Evolutionary conservation across 495 filamentous ascomycete genomes (phyloP).

Genomic region (Symbiotaphrina buchneri): DNA sequence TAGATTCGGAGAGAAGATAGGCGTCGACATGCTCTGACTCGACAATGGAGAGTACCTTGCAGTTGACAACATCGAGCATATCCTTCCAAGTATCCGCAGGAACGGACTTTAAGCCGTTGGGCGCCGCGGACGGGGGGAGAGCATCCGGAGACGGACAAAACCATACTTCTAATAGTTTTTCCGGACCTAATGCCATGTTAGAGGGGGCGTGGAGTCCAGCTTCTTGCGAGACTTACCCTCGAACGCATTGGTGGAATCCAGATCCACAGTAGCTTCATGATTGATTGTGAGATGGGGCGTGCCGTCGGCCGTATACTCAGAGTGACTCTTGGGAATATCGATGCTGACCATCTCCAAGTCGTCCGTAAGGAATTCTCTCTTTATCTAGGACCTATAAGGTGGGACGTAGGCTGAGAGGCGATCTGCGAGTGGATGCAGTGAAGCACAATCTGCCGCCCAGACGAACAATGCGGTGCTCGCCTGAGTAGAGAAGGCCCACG

Average conservation of each 20-base stretch:
- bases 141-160: constrained; percentile 61
- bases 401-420: background rate
- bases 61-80: constrained; percentile 95
- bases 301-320: constrained; percentile 55
- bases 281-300: constrained; percentile 90
- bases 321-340: constrained; percentile 57
- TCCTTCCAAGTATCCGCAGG: constrained; percentile 71
- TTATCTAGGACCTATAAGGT: background rate
- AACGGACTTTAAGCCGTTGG: constrained; percentile 71
- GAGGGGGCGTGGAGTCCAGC: background rate
- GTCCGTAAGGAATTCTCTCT: background rate
- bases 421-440: constrained; percentile 6
- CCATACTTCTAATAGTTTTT: constrained; percentile 98
- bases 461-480: constrained; percentile 74
- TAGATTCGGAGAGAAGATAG: constrained; percentile 94
- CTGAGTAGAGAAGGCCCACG: constrained; percentile 92
- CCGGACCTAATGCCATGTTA: constrained; percentile 54
- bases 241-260: constrained; percentile 92
- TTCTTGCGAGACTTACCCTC: constrained; percentile 48
- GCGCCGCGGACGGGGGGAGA: constrained; percentile 44
- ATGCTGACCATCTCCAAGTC: constrained; percentile 57
- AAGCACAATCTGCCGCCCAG: constrained; percentile 50
- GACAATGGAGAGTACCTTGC: constrained; percentile 89
- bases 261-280: constrained; percentile 78
- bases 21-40: constrained; percentile 93